Base-by-base conservation (phyloP, 345 rosid genomes). In the Citrus trifoliata region DNA sequence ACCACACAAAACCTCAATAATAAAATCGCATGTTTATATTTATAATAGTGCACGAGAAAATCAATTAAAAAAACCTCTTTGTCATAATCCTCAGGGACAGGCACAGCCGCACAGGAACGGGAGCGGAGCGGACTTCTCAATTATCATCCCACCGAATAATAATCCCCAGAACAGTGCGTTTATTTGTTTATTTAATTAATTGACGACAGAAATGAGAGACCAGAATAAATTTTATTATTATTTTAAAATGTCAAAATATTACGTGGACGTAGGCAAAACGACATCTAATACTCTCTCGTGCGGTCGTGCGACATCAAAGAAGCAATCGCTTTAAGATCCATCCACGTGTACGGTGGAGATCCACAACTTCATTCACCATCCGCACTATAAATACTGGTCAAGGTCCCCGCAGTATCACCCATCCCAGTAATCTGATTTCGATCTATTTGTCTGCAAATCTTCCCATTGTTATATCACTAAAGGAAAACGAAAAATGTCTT, bases 261-360 rank as follows among this genome's bases (percentile, higher is more conserved):
- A 7, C 40, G 58, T 74, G 70, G 70, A 6, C 2, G 46, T 25
- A 4, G 8, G 2, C 62, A 33, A 10, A 10, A 22, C 33, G 2
- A 25, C 56, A 10, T 9, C 18, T 3, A 12, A 13, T 13, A 1
- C 16, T 13, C 51, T 67, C 8, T 21, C 8, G 21, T 16, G 28
- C 16, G n/a, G 0, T 21, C 7, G 21, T 22, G 30, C 16, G n/a
- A 0, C 56, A 12, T 60, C 42, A 16, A 13, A 28, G 24, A 78
- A 80, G 82, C 78, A 78, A 56, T 22, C 35, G 25, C 9, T 30
- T 69, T 18, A 35, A 60, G 77, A 79, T 76, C 13, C 13, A 12
- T 18, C 82, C 86, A 86, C 78, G 85, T 84, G 89, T 84, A 74
- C 70, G 82, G 89, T 72, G n/a, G 40, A 77, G n/a, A 74, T 65